Base-by-base conservation (phyloP, 2,329 filamentous ascomycete genomes). In the Diaporthe caulivora region DNA sequence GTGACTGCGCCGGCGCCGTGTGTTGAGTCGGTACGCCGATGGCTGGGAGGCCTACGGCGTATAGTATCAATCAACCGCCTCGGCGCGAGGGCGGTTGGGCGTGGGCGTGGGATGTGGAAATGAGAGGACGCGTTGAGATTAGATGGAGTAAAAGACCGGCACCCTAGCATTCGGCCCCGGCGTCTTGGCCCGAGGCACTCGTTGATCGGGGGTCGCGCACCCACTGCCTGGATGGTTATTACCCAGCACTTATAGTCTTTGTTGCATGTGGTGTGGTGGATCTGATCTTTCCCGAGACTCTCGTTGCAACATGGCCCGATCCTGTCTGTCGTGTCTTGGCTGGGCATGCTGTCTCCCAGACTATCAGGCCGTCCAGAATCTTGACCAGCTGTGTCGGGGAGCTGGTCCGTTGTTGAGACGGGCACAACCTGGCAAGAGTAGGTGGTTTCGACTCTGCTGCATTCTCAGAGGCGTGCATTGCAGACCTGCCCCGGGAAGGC, bases 91-190 rank as follows among this genome's bases (percentile, higher is more conserved):
- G 26, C n/a, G 58, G 17, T 17, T 49, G 37, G 55, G 18, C 34
- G 57, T 44, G 37, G 40, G 5, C 55, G 18, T 40, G 62, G 62
- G 62, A 26, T 21, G 42, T 65, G 62, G 40, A 67, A 67, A 67
- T 67, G 62, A 67, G 62, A 40, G 44, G 47, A 67, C 62, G 47
- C 47, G 62, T 53, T 67, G 62, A 67, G 62, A 67, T 67, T 67
- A 53, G 62, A 67, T 65, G 44, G 60, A 26, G 18, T 65, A 6
- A 51, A 51, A 65, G 6, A 51, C 42, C 44, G 44, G 44, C 62
- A 65, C 62, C 62, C 62, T 51, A 65, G 62, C 29, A 65, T 5
- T 37, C 62, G 62, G 62, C 44, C 62, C 62, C 62, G 62, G 62
- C 29, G 62, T n/a, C 62, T 65, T 65, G 62, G 62, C 44, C 62